Evolutionary conservation across 2,329 filamentous ascomycete genomes (phyloP), one percentile per base, ranked within the genome.

Genomic region (Elsinoe australis): DNA sequence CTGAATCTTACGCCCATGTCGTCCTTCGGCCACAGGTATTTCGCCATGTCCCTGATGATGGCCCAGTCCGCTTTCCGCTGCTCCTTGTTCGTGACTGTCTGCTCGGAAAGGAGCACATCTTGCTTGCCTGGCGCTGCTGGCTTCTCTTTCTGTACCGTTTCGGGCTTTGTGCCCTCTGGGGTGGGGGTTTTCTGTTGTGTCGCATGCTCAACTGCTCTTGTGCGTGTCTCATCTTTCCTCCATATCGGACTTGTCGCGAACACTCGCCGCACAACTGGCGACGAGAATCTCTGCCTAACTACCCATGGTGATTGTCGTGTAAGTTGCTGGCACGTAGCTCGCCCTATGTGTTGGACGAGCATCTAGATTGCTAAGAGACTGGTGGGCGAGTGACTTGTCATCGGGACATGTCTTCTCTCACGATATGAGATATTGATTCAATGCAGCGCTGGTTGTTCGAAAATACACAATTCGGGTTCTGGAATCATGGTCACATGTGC

Each of bases 41-140:
- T 82, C 52, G 84, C 82, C 90, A 98, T 96, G 65, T 98, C 90
- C 68, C 85, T 94, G 74, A 98, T 92, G 56, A 98, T 98, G 39
- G 89, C 89, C 90, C 90, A 95, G 62, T 98, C 92, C 6, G 89
- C 90, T 69, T 89, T 94, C 58, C 92, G 80, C 74, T 98, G 94
- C 68, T 95, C 87, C 58, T 89, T 81, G 15, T 80, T 82, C 44
- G 79, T 80, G 61, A 78, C 62, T 1, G 79, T 82, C 52, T 84
- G 75, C 60, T 83, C 73, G 9, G 75, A 69, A 15, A 85, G 76
- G 34, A 89, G 66, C 22, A 78, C 73, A 56, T 82, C 80, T 51
- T 61, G 57, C 55, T 67, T 67, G 17, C 58, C 58, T 9, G 55
- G 52, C 12, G 53, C 50, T 5, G 60, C 56, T 22, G 57, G 58